Evolutionary conservation across 1,284 basidiomycete species (phyloP), one percentile per base, ranked within the genome.

Genomic region (Singerocomus rubriflavus): DNA sequence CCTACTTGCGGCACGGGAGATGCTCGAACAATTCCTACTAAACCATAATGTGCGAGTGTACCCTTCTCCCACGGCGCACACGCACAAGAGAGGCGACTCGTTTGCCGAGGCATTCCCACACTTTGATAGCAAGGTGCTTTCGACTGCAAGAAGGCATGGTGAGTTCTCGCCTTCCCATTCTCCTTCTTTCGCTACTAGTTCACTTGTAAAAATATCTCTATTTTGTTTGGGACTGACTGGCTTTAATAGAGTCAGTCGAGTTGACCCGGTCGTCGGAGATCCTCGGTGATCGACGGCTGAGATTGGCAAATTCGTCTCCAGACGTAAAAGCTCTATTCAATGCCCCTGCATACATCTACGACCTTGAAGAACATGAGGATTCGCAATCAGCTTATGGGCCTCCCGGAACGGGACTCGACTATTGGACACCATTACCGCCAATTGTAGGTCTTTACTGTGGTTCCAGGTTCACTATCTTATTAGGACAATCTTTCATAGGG

Each of bases 321-420:
- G 93, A 98, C 63, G 94, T 98, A 53, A 98, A 98, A 71, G 93
- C 95, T 1, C 70, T 98, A 53, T 98, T 98, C 72, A 92, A 91
- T 63, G 82, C 84, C 2, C 84, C 86, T 31, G 77, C 84, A 10
- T 88, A 87, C 60, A 82, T 89, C 55, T 88, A 88, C 60, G 82
- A 86, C 58, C 72, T 88, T 5, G 85, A 89, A 53, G 82, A 87
- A 52, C 81, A 78, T 17, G 80, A 87, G 50, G 86, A 84, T 54
- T 70, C 74, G 40, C 81, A 80, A 57, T 69, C 77, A 10, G 77
- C 73, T 43, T 86, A 82, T 37, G 77, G 72, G 8, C 73, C 73
- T 14, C 72, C 77, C 41, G 70, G 67, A 50, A 65, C 64, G 25
- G 65, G 68, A 25, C 67, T 75, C 38, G 84, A 88, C 50, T 84